These are phyloP conservation scores for Inonotus obliquus DNA, from an alignment of 1,284 basidiomycete genomes.

Conservation along the genomic window DNA sequence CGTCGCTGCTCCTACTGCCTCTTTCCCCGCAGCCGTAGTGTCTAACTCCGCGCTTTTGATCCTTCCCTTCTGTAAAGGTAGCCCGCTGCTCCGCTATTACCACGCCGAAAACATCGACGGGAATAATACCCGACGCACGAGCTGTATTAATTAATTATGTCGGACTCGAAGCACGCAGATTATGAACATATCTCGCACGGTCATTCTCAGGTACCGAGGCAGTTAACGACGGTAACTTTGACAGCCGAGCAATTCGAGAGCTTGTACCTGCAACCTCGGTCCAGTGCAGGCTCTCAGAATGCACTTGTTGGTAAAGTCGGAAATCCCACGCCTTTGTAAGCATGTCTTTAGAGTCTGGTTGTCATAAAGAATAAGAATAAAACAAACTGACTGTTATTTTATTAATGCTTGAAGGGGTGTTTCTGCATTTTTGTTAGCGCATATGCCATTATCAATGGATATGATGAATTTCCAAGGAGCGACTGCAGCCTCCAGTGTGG, in stretches of 20 bases:
- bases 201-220: constrained; percentile 5
- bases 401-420: constrained; percentile 15
- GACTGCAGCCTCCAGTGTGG: constrained; percentile 17
- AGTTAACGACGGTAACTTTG: constrained; percentile 22
- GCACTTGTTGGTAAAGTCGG: constrained; percentile 16
- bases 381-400: neutral
- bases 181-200: constrained; percentile 15
- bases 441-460: constrained; percentile 22
- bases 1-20: neutral
- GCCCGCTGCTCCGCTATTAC: neutral
- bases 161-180: constrained; percentile 18
- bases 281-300: constrained; percentile 3
- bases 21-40: neutral
- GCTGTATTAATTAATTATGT: constrained; percentile 17
- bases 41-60: neutral
- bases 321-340: constrained; percentile 23
- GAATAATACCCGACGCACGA: neutral
- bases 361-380: neutral
- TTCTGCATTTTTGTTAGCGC: constrained; percentile 21
- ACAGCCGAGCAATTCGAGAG: constrained; percentile 22
- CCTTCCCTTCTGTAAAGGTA: neutral
- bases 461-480: constrained; percentile 22
- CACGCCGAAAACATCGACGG: neutral
- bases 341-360: neutral
- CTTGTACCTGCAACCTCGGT: constrained; percentile 21